Percentiles rank a stretch among this genome's conserved stretches.
Conservation (phyloP, 495 filamentous ascomycete species). For the Aspergillus affinis region DNA sequence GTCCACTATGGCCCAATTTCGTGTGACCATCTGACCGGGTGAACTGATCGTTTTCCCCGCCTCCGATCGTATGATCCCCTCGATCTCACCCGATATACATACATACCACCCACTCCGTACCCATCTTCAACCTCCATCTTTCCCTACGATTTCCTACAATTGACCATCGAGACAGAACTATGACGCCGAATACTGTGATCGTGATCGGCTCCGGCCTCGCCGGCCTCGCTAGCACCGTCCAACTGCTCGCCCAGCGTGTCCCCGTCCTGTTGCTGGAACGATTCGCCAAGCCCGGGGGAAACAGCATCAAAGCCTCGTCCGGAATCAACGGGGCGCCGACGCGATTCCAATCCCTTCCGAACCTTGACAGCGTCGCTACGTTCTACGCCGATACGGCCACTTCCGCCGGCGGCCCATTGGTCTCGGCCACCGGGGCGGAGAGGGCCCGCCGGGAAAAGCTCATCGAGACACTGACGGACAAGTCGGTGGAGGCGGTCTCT, state of each 20-base stretch:
- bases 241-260: conserved; percentile 44
- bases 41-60: too few relatives aligned
- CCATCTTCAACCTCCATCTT: too few relatives aligned
- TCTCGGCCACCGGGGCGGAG: neutral
- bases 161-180: neutral
- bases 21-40: too few relatives aligned
- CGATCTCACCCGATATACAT: too few relatives aligned
- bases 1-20: too few relatives aligned
- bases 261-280: conserved; percentile 54
- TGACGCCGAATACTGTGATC: conserved; percentile 7
- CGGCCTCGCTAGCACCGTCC: conserved; percentile 30
- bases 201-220: conserved; percentile 25
- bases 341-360: conserved; percentile 40
- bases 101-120: too few relatives aligned
- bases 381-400: conserved; percentile 56
- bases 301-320: conserved; percentile 62
- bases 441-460: conserved; percentile 35
- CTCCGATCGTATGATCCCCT: too few relatives aligned
- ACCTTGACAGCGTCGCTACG: conserved; percentile 21
- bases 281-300: conserved; percentile 56
- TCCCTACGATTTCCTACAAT: too few relatives aligned
- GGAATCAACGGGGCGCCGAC: conserved; percentile 62
- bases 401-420: conserved; percentile 36
- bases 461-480: conserved; percentile 40
- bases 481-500: conserved; percentile 42